phyloP scores from a whole-genome alignment of 2,329 filamentous ascomycete genomes.

The Calonectria pseudoturangicola region DNA sequence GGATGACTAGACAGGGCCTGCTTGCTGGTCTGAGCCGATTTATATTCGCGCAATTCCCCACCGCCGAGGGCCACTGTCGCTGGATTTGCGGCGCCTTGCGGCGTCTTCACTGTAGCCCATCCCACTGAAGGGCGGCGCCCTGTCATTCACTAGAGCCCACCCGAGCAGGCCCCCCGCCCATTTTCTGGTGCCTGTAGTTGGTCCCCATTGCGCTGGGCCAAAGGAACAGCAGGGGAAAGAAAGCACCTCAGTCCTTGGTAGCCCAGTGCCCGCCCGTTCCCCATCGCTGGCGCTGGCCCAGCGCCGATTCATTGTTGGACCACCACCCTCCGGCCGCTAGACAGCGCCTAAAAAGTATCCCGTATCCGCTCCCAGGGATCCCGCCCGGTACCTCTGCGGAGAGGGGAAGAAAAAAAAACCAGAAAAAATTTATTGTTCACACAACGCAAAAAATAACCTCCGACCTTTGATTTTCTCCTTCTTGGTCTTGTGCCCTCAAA shows the following conservation, averaged over 20 bases:
- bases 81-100: conserved; percentile 27
- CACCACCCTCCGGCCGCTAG: conserved; percentile 42
- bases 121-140: conserved; percentile 22
- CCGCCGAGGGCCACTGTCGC: conserved; percentile 35
- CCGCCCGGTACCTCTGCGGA: conserved; percentile 46
- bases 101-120: conserved; percentile 20
- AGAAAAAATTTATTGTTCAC: conserved; percentile 66
- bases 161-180: conserved; percentile 16
- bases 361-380: conserved; percentile 49
- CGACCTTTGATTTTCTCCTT: conserved; percentile 55
- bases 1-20: conserved; percentile 36
- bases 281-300: conserved; percentile 36
- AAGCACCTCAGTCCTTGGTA: conserved; percentile 9
- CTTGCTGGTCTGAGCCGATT: conserved; percentile 52
- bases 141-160: conserved; percentile 25
- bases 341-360: conserved; percentile 44
- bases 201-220: conserved; percentile 27
- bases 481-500: conserved; percentile 51
- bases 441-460: conserved; percentile 63
- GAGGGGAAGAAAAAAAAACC: conserved; percentile 51
- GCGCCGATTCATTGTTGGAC: conserved; percentile 41
- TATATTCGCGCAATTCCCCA: conserved; percentile 62
- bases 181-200: conserved; percentile 31
- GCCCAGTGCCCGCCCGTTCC: conserved; percentile 28
- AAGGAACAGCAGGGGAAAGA: not conserved